These are phyloP conservation scores for Amesomyces nigricolor DNA, from an alignment of 2,329 filamentous ascomycete genomes.

Conservation along the genomic window DNA sequence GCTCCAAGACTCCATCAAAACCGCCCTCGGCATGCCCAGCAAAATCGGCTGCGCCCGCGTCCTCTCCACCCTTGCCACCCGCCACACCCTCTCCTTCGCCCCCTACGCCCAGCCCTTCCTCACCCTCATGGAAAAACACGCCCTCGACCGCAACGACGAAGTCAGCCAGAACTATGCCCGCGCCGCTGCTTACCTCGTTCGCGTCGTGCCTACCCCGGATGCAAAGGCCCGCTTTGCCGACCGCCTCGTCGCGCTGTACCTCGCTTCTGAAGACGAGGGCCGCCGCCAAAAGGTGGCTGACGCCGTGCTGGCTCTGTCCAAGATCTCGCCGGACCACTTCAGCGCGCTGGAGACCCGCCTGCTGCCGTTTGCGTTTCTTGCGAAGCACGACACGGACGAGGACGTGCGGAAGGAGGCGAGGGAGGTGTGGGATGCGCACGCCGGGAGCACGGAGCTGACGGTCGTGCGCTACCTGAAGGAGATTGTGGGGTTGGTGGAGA, in stretches of 20 bases:
- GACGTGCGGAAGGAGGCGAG: constrained; percentile 74
- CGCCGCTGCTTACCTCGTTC: constrained; percentile 78
- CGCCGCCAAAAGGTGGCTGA: constrained; percentile 73
- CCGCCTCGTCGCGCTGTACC: constrained; percentile 64
- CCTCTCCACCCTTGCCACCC: constrained; percentile 76
- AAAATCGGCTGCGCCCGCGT: constrained; percentile 89
- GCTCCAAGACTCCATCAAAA: constrained; percentile 75
- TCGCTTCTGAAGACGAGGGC: constrained; percentile 70
- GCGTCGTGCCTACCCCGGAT: constrained; percentile 44
- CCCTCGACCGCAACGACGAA: constrained; percentile 88
- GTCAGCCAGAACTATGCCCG: constrained; percentile 85
- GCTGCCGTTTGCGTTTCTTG: constrained; percentile 83
- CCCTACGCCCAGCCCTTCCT: constrained; percentile 72
- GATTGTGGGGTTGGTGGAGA: constrained; percentile 63
- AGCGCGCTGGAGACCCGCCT: constrained; percentile 67
- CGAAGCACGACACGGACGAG: constrained; percentile 76
- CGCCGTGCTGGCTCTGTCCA: constrained; percentile 75
- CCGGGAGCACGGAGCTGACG: constrained; percentile 70
- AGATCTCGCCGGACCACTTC: constrained; percentile 85
- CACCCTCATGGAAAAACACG: constrained; percentile 70
- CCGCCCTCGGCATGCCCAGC: constrained; percentile 82
- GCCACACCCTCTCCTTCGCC: constrained; percentile 68
- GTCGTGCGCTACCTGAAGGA: constrained; percentile 80
- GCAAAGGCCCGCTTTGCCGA: constrained; percentile 47
- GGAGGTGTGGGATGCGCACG: constrained; percentile 85